Evolutionary conservation across 805 yeast genomes (phyloP), one percentile per base, ranked within the genome.

Genomic region (Metschnikowia reukaufii): DNA sequence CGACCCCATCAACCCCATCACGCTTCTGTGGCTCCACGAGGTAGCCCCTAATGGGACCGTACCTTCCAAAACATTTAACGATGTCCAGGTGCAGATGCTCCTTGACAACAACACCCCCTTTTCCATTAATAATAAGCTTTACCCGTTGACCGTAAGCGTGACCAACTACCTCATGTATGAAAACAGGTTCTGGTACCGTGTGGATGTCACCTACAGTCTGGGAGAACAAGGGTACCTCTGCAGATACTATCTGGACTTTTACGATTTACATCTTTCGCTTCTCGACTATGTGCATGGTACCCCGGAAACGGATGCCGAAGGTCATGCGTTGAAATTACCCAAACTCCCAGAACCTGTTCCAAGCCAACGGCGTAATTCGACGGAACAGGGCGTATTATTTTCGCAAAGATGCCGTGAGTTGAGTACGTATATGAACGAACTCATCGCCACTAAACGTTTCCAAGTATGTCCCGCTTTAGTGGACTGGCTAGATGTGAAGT

Each of bases 171-270:
- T 70, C 17, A 61, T 66, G 18, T 63, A 58, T 49, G 66, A 73
- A 35, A 74, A 75, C n/a, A 55, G 79, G 43, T 75, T 68, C 54
- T 78, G 82, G 81, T 78, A 78, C 53, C 65, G 78, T 44, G 66
- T 76, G 23, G 82, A 77, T 49, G 57, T 75, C 19, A 49, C 57
- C 5, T 62, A 66, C 52, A 60, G 63, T 32, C 63, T 68, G 41
- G 68, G 68, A 18, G 63, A 61, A 34, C 68, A 65, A 36, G 64
- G 71, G 46, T 67, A 68, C 42, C 58, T 78, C 17, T 72, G 79
- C 50, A 65, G 81, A 15, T 77, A 72, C 57, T 78, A 77, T 53
- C 78, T 74, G 56, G 82, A 78, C 52, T 76, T 78, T 44, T 74
- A 76, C 57, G 71, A 72, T 42, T 57, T 78, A 18, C 81, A 77